Evolutionary conservation across 2,329 filamentous ascomycete species (phyloP).

Genomic region (Fusarium chlamydosporum): DNA sequence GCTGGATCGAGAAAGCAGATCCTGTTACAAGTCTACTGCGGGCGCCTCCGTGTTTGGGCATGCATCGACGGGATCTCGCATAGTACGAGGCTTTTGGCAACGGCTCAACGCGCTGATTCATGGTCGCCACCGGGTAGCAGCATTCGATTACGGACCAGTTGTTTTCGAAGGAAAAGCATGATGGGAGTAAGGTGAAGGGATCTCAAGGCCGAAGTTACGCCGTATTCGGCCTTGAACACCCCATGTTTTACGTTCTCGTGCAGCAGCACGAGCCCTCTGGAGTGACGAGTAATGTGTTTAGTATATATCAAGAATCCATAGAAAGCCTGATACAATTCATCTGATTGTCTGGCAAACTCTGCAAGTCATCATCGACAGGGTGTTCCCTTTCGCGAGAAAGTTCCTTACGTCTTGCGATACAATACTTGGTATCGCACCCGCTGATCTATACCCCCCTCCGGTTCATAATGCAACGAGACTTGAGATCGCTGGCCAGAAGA

Average conservation of each 20-base stretch:
- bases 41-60: slow-evolving; percentile 39
- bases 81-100: slow-evolving; percentile 39
- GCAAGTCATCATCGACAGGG: background rate
- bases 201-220: slow-evolving; percentile 43
- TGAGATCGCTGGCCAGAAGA: slow-evolving; percentile 6
- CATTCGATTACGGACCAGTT: slow-evolving; percentile 32
- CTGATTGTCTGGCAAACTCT: slow-evolving; percentile 4
- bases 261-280: slow-evolving; percentile 21
- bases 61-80: slow-evolving; percentile 45
- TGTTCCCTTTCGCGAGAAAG: background rate
- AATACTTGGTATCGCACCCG: slow-evolving; percentile 1
- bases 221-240: slow-evolving; percentile 40
- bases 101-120: slow-evolving; percentile 20
- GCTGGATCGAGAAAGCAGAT: slow-evolving; percentile 36
- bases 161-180: slow-evolving; percentile 8
- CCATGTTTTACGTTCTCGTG: slow-evolving; percentile 15
- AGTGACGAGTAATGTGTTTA: slow-evolving; percentile 31
- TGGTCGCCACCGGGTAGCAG: slow-evolving; percentile 31
- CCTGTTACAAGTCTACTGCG: slow-evolving; percentile 25
- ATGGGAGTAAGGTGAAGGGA: slow-evolving; percentile 7
- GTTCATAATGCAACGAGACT: slow-evolving; percentile 6
- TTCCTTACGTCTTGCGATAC: background rate
- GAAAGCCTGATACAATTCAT: slow-evolving; percentile 8
- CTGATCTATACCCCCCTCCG: slow-evolving; percentile 13
- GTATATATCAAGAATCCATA: slow-evolving; percentile 13